Evolutionary conservation across 2,329 filamentous ascomycete genomes (phyloP), one percentile per base, ranked within the genome.

Genomic region (Fusarium marasasianum): DNA sequence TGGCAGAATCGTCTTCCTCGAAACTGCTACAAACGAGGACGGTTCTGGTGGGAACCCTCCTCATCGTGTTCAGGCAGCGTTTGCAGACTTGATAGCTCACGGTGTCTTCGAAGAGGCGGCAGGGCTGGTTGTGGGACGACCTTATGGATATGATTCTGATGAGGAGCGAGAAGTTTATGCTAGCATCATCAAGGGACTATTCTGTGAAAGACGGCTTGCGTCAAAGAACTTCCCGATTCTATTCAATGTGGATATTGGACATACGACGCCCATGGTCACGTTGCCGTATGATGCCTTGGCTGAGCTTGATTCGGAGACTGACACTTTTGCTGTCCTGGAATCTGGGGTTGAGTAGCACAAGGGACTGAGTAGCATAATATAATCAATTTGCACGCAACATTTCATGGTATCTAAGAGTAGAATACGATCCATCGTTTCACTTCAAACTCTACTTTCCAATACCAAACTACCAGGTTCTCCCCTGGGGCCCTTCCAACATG

Each of bases 181-280:
- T 11, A 61, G 60, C 4, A 77, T 81, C 3, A 81, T 84, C 20
- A 79, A 59, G 47, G 80, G 74, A 10, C 62, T 83, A 2, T 59
- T 85, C n/a, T 82, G 82, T 15, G 81, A 83, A n/a, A 80, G 81
- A 1, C 73, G 72, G 1, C 24, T 82, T 47, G 82, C 77, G 0
- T 72, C 75, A 5, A 78, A 67, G 22, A 76, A 72, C 51, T 85
- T 85, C 59, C 84, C 84, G 0, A 83, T 86, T 15, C 38, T 86
- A 58, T 82, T 83, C 14, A 80, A 81, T 31, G 81, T 86, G 1
- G 85, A 86, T 48, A 76, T 86, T 50, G 84, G 85, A 2, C 84
- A 86, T 69, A 85, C 84, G 0, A 78, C 76, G 14, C 84, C 85
- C 0, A 80, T 85, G 73, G 77, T 86, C 10, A 86, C 85, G 0